These are phyloP conservation scores for Termitomyces sp. DNA, from an alignment of 768 basidiomycete species.

Conservation along the genomic window DNA sequence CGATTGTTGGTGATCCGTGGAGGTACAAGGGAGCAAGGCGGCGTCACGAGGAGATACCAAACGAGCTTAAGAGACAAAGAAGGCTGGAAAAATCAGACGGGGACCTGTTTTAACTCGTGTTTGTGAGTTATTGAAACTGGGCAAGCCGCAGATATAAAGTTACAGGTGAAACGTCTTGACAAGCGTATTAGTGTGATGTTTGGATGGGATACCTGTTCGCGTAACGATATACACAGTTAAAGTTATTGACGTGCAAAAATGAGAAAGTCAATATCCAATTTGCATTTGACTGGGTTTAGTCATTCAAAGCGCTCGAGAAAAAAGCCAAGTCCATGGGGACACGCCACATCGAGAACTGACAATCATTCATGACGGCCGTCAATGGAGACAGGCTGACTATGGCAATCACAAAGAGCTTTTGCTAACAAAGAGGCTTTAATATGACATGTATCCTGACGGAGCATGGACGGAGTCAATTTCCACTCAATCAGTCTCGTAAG, in stretches of 20 bases:
- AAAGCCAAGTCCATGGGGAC: background rate
- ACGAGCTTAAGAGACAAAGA: background rate
- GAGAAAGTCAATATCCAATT: background rate
- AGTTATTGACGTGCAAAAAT: background rate
- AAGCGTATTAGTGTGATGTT: background rate
- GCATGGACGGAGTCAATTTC: background rate
- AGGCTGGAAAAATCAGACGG: background rate
- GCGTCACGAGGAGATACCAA: conserved; percentile 2
- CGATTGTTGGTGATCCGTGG: conserved; percentile 8
- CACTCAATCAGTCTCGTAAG: background rate
- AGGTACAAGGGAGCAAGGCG: background rate
- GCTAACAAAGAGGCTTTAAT: background rate
- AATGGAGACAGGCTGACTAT: background rate
- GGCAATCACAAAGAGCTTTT: background rate
- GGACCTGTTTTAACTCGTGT: background rate
- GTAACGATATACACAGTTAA: background rate
- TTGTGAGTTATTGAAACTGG: background rate
- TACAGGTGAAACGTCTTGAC: background rate
- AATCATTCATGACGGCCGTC: background rate
- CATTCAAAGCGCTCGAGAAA: background rate
- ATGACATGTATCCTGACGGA: background rate
- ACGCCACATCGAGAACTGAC: background rate
- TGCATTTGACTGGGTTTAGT: background rate
- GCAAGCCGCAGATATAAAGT: background rate
- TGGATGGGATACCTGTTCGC: background rate